phyloP scores from a whole-genome alignment of 331 rosid genomes.

The Erythrophleum ivorense region DNA sequence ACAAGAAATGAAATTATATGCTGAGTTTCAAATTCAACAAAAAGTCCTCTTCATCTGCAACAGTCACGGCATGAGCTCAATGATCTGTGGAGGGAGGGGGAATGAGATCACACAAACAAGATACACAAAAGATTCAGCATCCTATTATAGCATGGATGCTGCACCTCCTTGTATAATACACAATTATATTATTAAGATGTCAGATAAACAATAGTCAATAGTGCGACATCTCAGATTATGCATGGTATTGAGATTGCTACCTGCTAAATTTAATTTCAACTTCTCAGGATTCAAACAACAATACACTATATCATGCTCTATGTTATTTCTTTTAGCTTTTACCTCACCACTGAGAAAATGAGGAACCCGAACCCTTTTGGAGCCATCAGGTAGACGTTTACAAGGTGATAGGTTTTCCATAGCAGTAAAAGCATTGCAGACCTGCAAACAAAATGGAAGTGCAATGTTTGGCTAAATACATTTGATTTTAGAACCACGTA shows the following conservation, averaged over 20 bases:
- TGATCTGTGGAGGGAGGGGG: background rate
- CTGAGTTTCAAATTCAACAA: slow-evolving; percentile 13
- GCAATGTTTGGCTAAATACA: slow-evolving; percentile 8
- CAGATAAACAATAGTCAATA: background rate
- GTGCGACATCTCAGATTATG: background rate
- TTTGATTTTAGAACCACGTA: background rate
- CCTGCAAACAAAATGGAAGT: slow-evolving; percentile 46
- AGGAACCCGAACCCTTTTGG: slow-evolving; percentile 74
- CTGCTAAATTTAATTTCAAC: background rate
- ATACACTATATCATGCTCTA: background rate
- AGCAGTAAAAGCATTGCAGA: slow-evolving; percentile 43
- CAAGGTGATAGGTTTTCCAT: slow-evolving; percentile 51
- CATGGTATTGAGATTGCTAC: background rate
- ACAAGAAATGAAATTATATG: background rate
- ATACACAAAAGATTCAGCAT: background rate
- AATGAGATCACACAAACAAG: background rate
- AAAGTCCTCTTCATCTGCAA: background rate
- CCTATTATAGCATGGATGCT: background rate
- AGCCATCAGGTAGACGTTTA: slow-evolving; percentile 76
- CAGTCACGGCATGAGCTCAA: background rate
- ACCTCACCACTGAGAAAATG: slow-evolving; percentile 53
- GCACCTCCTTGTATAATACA: background rate
- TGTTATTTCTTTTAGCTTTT: slow-evolving; percentile 4
- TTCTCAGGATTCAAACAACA: background rate
- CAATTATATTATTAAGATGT: background rate